Base-by-base conservation (phyloP, 345 rosid genomes). In the Populus tremula region DNA sequence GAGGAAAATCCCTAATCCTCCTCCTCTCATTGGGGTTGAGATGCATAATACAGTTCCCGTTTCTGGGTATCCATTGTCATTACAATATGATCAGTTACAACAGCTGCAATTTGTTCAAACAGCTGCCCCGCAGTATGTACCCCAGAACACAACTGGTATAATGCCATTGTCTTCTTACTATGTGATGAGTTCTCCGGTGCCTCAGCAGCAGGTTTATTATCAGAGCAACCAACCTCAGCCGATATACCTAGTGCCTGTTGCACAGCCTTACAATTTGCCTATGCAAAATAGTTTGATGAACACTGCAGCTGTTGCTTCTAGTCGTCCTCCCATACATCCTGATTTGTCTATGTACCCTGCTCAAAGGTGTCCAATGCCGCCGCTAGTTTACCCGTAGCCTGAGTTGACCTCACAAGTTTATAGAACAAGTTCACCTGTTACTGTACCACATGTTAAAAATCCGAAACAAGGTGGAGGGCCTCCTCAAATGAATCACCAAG, bases 221-320 rank as follows among this genome's bases (percentile, higher is more conserved):
- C 89, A 81, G 66, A 75, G 87, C 8, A 87, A 83, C 77, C 91
- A 87, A 20, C 80, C 89, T 4, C 86, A 80, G 65, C 90, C 89
- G 18, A 14, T 85, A 53, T 91, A 89, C 54, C 53, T 81, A 67
- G 47, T 86, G 39, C 91, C 95, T 5, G 81, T 79, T 71, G 83
- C 77, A 29, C 88, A 86, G 74, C 78, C 81, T 50, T 78, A 85
- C 67, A 82, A 71, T 76, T 23, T 81, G 20, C 78, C 85, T 8
- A 56, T 70, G 78, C 91, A 84, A 27, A 69, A 80, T 53, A 77
- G 83, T 50, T 68, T 80, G 69, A 70, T 80, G 69, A 85, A 78
- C 43, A 63, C 85, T 18, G 29, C 78, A 9, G 31, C 74, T 0
- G 45, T 69, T 59, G 41, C 73, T 39, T 63, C 82, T 49, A 74